Conservation (phyloP, 805 yeast species). For the Wickerhamomyces pijperi region DNA sequence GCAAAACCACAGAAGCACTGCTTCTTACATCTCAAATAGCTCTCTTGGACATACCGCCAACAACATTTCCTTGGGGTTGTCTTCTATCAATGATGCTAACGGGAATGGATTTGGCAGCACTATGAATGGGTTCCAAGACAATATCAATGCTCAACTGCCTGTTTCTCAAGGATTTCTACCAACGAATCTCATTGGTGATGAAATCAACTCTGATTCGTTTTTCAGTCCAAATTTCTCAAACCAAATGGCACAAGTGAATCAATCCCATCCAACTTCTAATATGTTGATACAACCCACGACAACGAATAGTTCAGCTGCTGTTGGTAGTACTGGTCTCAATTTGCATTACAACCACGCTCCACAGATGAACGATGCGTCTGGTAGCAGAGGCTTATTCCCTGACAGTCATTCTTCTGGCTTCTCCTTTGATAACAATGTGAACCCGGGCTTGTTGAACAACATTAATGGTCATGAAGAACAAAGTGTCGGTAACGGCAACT, state of each 20-base stretch:
- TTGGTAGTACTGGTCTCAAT: neutral
- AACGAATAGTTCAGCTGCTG: neutral
- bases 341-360: neutral
- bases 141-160: constrained; percentile 21
- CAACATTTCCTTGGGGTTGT: neutral
- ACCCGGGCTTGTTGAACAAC: neutral
- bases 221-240: neutral
- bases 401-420: neutral
- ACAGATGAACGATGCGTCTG: neutral
- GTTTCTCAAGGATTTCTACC: constrained; percentile 25
- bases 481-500: constrained; percentile 1
- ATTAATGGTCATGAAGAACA: too few relatives aligned
- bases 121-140: constrained; percentile 1
- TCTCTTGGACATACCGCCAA: neutral
- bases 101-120: neutral
- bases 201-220: neutral
- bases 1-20: neutral
- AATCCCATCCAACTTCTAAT: neutral
- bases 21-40: neutral
- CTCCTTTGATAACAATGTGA: neutral
- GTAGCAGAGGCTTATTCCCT: neutral
- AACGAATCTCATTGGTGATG: constrained; percentile 21
- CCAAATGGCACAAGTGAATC: neutral
- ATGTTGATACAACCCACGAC: neutral
- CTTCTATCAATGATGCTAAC: neutral